Evolutionary conservation across 495 filamentous ascomycete species (phyloP).

Genomic region (Neurospora sp.): DNA sequence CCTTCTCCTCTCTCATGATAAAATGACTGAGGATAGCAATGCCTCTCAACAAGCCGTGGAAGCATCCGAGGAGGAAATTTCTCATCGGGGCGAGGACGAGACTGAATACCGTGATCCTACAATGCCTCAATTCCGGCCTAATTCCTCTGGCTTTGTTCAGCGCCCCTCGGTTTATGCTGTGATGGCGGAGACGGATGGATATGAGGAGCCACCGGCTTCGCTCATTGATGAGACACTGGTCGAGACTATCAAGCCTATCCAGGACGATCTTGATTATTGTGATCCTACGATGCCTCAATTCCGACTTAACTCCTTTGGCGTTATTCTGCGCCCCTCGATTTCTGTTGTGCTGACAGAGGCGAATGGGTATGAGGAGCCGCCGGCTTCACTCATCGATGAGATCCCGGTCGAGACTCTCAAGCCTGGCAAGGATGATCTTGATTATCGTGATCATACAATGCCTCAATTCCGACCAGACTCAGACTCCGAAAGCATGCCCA

Average conservation of each 20-base stretch:
- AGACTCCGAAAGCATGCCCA: neutral
- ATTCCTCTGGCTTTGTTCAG: neutral
- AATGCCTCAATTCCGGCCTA: neutral
- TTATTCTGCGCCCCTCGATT: neutral
- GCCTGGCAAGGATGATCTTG: neutral
- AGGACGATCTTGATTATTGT: neutral
- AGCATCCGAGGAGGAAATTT: neutral
- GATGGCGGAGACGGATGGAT: neutral
- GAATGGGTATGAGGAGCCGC: neutral
- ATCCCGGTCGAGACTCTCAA: neutral
- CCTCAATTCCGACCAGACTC: neutral
- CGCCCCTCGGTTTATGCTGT: neutral
- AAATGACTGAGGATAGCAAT: neutral
- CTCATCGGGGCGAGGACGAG: neutral
- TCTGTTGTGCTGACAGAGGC: neutral
- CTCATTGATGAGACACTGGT: neutral
- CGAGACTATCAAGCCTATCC: neutral
- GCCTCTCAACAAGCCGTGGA: neutral
- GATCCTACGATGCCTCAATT: neutral
- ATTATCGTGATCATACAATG: neutral
- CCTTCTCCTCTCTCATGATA: neutral
- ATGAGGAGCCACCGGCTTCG: neutral
- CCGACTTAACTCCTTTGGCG: neutral
- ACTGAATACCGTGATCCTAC: neutral
- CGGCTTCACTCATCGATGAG: neutral